Conservation (phyloP, 2,329 filamentous ascomycete species). For the Hypoxylon sp. region DNA sequence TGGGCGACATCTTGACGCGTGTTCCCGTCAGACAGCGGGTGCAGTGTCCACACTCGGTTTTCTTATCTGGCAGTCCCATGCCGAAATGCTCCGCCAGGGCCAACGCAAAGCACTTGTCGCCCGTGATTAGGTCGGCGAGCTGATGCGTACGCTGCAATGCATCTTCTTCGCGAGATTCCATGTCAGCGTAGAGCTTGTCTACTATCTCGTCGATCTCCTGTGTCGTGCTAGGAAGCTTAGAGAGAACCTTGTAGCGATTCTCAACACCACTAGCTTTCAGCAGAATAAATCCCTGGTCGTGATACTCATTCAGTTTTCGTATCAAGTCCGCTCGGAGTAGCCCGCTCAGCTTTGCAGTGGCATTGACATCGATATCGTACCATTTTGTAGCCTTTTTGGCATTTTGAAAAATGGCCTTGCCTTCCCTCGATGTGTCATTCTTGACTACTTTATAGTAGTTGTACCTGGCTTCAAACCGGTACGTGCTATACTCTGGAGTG, state of each 20-base stretch:
- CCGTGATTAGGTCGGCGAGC: constrained; percentile 63
- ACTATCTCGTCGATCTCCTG: constrained; percentile 56
- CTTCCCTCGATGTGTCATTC: constrained; percentile 52
- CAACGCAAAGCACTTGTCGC: constrained; percentile 58
- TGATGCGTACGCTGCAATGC: constrained; percentile 60
- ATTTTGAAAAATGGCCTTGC: constrained; percentile 53
- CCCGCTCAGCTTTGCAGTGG: constrained; percentile 43
- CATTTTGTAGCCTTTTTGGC: constrained; percentile 54
- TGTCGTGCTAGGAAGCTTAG: constrained; percentile 53
- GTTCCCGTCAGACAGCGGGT: constrained; percentile 56
- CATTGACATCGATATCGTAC: constrained; percentile 59
- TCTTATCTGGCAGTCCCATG: constrained; percentile 56
- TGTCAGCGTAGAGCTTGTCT: constrained; percentile 57
- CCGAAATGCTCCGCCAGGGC: constrained; percentile 66
- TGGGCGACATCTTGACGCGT: constrained; percentile 51
- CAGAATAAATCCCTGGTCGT: constrained; percentile 59
- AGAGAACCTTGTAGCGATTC: constrained; percentile 62
- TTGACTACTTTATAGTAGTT: constrained; percentile 46
- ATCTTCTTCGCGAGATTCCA: constrained; percentile 62
- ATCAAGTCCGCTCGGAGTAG: constrained; percentile 58
- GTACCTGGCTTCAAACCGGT: constrained; percentile 56
- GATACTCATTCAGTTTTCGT: constrained; percentile 62
- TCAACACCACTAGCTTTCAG: constrained; percentile 61
- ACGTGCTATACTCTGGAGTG: constrained; percentile 65
- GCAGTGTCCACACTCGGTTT: constrained; percentile 62